A percentile compares a stretch with the other conserved stretches of the same genome.
Conservation (phyloP, 306 rosid genomes). For the Senna siamea region DNA sequence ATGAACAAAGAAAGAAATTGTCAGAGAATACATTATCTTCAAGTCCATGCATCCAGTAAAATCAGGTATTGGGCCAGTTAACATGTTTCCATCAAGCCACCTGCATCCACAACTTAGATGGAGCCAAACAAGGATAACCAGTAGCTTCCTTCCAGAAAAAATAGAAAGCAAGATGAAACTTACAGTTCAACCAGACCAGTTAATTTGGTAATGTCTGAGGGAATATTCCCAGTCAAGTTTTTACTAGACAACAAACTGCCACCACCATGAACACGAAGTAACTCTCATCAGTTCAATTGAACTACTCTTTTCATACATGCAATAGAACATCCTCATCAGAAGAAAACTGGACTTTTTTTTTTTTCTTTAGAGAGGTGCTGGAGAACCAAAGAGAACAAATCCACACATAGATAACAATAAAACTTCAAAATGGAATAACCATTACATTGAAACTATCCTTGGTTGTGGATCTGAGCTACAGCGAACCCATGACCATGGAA, state of each 20-base stretch:
- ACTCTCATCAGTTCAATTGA: slow-evolving; percentile 28
- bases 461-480: slow-evolving; percentile 79
- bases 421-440: slow-evolving; percentile 31
- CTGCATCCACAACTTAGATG: slow-evolving; percentile 41
- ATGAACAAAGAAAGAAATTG: slow-evolving; percentile 26
- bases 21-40: slow-evolving; percentile 71
- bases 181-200: slow-evolving; percentile 82
- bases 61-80: slow-evolving; percentile 81
- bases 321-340: background rate
- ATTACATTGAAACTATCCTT: slow-evolving; percentile 75
- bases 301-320: slow-evolving; percentile 21
- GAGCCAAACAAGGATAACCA: slow-evolving; percentile 31
- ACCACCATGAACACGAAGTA: slow-evolving; percentile 42
- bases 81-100: slow-evolving; percentile 55
- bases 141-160: slow-evolving; percentile 28
- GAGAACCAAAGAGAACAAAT: background rate
- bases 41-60: slow-evolving; percentile 72
- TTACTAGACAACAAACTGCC: slow-evolving; percentile 72
- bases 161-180: slow-evolving; percentile 46
- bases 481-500: slow-evolving; percentile 90
- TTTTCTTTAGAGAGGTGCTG: background rate
- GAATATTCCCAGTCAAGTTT: slow-evolving; percentile 82
- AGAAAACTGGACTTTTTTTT: background rate
- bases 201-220: slow-evolving; percentile 71
- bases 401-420: slow-evolving; percentile 7